Evolutionary conservation across 78 protist genomes (phyloP).

Genomic region (Dictyostelium citrinum): DNA sequence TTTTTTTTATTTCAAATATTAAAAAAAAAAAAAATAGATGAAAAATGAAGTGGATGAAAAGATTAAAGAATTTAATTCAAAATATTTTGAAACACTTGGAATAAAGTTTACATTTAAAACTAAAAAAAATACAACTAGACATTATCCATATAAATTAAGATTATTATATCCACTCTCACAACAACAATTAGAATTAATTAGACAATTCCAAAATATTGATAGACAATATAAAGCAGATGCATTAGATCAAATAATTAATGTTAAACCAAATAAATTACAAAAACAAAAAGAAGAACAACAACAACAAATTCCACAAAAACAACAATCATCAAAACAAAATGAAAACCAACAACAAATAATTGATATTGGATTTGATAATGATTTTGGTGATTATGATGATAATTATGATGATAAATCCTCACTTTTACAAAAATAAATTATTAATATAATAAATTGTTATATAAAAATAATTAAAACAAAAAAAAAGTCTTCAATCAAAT

Average conservation of each 20-base stretch:
- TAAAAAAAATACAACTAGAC: not conserved
- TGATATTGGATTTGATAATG: not conserved
- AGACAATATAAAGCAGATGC: not conserved
- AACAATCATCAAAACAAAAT: not conserved
- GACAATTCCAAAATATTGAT: not conserved
- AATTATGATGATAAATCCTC: not conserved
- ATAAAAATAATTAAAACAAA: not conserved
- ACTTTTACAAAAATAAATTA: not conserved
- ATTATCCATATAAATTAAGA: not conserved
- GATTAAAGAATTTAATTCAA: not conserved
- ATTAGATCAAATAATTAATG: not conserved
- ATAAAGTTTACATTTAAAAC: not conserved
- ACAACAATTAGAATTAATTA: not conserved
- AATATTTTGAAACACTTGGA: not conserved
- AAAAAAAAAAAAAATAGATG: not conserved
- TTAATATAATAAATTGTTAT: not conserved
- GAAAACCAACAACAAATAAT: not conserved
- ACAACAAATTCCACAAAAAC: not conserved
- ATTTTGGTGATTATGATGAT: not conserved
- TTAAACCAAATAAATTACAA: not conserved
- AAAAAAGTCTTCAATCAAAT: not conserved
- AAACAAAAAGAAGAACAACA: not conserved
- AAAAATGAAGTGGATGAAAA: not conserved
- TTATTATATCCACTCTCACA: not conserved
- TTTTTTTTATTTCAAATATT: too few species aligned